A percentile compares a stretch with the other conserved stretches of the same genome.
Conservation (phyloP, 1,284 basidiomycete genomes). For the Microbotryum lychnidis-dioicae region DNA sequence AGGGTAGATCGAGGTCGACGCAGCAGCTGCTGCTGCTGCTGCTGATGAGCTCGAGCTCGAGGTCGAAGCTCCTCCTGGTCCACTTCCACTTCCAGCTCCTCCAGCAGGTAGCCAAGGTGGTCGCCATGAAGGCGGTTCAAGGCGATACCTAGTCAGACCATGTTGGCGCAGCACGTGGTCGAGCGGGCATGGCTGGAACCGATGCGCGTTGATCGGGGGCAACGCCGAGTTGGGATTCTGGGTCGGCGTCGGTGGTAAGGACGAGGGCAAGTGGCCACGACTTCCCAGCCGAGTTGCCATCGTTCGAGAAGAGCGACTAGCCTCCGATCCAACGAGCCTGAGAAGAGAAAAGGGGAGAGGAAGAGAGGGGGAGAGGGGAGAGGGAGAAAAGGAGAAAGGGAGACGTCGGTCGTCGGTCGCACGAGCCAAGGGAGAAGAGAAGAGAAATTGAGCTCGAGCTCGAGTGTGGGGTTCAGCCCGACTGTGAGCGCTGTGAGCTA, state of each 20-base stretch:
- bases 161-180: conserved; percentile 23
- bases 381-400: too few species aligned
- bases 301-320: too few species aligned
- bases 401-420: too few species aligned
- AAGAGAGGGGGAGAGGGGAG: too few species aligned
- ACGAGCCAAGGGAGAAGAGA: too few species aligned
- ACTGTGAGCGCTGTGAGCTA: too few species aligned
- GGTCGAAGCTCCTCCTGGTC: neutral
- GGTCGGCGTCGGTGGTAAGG: neutral
- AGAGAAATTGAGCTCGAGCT: too few species aligned
- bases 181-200: conserved; percentile 9
- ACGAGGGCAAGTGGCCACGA: too few species aligned
- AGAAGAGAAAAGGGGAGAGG: too few species aligned
- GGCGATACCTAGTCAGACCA: conserved; percentile 20
- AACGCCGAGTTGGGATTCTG: neutral
- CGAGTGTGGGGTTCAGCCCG: too few species aligned
- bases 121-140: conserved; percentile 25
- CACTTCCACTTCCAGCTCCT: neutral
- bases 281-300: too few species aligned
- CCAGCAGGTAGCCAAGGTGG: conserved; percentile 18
- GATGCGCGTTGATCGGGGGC: conserved; percentile 10
- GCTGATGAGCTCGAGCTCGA: neutral
- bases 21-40: neutral
- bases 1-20: conserved; percentile 46
- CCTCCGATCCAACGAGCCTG: too few species aligned